A percentile compares a stretch with the other conserved stretches of the same genome.
Conservation (phyloP, 2,329 filamentous ascomycete genomes). For the Didymella arachidicola region DNA sequence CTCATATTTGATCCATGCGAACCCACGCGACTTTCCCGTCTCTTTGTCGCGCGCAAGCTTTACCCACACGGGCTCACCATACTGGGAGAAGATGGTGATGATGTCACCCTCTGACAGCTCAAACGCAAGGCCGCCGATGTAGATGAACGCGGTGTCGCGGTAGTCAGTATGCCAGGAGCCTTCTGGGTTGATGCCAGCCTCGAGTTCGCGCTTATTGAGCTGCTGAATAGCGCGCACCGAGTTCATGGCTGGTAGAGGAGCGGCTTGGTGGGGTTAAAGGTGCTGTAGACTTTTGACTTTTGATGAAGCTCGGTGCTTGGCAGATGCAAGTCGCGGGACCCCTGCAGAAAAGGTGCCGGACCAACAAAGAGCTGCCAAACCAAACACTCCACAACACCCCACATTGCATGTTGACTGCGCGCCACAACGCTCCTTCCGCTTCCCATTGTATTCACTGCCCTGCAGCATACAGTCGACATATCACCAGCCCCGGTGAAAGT, state of each 20-base stretch:
- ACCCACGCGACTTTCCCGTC: conserved; percentile 92
- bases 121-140: conserved; percentile 92
- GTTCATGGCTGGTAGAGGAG: conserved; percentile 72
- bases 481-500: neutral
- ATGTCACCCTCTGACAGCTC: conserved; percentile 95
- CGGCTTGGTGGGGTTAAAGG: neutral
- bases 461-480: neutral
- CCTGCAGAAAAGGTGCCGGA: conserved; percentile 42
- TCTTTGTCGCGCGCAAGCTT: conserved; percentile 95
- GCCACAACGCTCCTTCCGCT: conserved; percentile 22
- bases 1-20: conserved; percentile 97
- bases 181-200: conserved; percentile 82
- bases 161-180: conserved; percentile 98
- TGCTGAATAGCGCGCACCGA: conserved; percentile 89
- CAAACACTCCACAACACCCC: conserved; percentile 32
- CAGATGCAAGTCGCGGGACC: conserved; percentile 30
- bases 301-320: conserved; percentile 43
- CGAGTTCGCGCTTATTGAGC: conserved; percentile 93
- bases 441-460: neutral
- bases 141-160: conserved; percentile 94
- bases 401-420: conserved; percentile 20
- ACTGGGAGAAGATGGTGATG: conserved; percentile 96
- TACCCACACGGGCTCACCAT: conserved; percentile 90
- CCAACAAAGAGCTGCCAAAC: conserved; percentile 27
- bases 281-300: conserved; percentile 15